These are phyloP conservation scores for Austroboletus festivus DNA, from an alignment of 768 basidiomycete genomes.

Conservation along the genomic window DNA sequence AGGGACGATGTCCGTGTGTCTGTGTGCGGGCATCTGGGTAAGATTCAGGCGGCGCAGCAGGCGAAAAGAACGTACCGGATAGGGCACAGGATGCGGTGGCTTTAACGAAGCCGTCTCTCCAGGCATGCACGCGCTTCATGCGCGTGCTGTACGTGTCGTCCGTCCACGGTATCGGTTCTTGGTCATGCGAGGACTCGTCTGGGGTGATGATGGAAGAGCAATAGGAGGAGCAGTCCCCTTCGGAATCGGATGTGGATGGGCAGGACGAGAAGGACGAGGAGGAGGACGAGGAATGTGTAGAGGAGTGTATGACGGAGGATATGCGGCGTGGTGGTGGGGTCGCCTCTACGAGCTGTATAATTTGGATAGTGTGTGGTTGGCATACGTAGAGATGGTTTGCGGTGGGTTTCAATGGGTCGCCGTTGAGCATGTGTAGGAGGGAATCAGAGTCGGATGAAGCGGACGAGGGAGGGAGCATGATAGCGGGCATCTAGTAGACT, in stretches of 20 bases:
- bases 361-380: constrained; percentile 44
- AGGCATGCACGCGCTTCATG: constrained; percentile 67
- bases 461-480: constrained; percentile 27
- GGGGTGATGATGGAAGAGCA: constrained; percentile 62
- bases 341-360: constrained; percentile 74
- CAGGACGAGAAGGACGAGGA: constrained; percentile 35
- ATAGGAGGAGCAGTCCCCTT: constrained; percentile 61
- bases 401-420: constrained; percentile 18
- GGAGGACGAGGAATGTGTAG: constrained; percentile 35
- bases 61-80: constrained; percentile 36
- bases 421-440: constrained; percentile 23
- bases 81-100: constrained; percentile 37
- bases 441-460: constrained; percentile 24
- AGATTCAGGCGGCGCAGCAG: not conserved
- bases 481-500: constrained; percentile 2
- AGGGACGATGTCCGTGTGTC: constrained; percentile 37
- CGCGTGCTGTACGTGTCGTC: constrained; percentile 53
- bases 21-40: constrained; percentile 6
- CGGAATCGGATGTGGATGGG: constrained; percentile 33
- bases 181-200: constrained; percentile 33
- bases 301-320: constrained; percentile 8
- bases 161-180: constrained; percentile 26
- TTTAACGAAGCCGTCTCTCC: constrained; percentile 59
- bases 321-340: constrained; percentile 38
- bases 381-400: constrained; percentile 43